Evolutionary conservation across 78 protist species (phyloP).

Genomic region (Dictyostelium citrinum): DNA sequence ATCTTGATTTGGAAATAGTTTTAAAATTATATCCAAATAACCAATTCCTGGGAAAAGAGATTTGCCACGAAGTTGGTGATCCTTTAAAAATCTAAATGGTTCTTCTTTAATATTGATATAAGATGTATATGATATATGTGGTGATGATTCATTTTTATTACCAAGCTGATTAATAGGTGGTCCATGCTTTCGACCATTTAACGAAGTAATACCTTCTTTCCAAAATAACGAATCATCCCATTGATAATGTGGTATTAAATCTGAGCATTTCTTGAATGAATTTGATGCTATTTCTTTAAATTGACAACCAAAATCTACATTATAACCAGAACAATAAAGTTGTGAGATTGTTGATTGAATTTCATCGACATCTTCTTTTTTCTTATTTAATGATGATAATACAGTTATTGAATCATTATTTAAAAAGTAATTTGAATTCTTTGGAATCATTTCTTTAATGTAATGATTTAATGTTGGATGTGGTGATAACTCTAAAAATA

Average conservation of each 20-base stretch:
- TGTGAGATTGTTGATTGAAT: background rate
- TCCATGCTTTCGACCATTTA: background rate
- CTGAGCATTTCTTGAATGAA: background rate
- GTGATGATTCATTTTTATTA: background rate
- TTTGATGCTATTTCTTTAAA: background rate
- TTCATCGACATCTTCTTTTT: background rate
- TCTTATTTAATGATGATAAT: constrained; percentile 4
- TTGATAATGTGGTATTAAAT: background rate
- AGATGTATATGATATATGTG: background rate
- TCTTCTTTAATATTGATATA: background rate
- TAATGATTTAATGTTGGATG: constrained; percentile 13
- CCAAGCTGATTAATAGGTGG: background rate
- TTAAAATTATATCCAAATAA: constrained; percentile 7
- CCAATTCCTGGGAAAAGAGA: constrained; percentile 14
- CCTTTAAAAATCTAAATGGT: constrained; percentile 42
- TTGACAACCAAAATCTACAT: background rate
- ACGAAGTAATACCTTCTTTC: background rate
- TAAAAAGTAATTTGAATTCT: background rate
- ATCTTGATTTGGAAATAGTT: background rate
- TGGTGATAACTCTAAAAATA: constrained; percentile 21
- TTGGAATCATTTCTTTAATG: background rate
- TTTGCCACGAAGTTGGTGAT: constrained; percentile 16
- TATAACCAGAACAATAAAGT: background rate
- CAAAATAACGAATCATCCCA: background rate
- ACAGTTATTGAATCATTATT: background rate